Evolutionary conservation across 2,329 filamentous ascomycete species (phyloP).

Genomic region (Colletotrichum gloeosporioides): DNA sequence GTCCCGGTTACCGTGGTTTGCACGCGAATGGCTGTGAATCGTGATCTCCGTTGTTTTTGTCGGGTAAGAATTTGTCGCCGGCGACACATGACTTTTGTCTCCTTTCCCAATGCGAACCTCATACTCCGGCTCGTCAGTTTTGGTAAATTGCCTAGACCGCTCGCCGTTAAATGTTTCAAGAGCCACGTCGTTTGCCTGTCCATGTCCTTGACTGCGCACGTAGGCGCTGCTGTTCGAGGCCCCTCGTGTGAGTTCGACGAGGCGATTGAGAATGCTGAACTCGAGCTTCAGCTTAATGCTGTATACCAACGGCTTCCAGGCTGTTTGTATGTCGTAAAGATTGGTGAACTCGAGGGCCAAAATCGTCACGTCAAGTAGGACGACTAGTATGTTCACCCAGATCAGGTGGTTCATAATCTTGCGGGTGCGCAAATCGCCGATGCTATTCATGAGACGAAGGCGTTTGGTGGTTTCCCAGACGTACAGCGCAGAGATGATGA

Average conservation of each 20-base stretch:
- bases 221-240: background rate
- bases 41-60: background rate
- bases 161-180: background rate
- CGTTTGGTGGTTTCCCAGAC: conserved; percentile 57
- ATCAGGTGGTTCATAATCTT: conserved; percentile 47
- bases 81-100: background rate
- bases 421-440: conserved; percentile 20
- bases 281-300: conserved; percentile 42
- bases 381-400: conserved; percentile 49
- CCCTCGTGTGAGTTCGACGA: conserved; percentile 32
- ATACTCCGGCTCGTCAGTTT: background rate
- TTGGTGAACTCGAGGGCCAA: conserved; percentile 36
- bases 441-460: conserved; percentile 2
- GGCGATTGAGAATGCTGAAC: conserved; percentile 37
- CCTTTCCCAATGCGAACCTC: background rate
- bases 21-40: background rate
- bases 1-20: background rate
- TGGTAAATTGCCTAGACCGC: background rate
- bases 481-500: conserved; percentile 57
- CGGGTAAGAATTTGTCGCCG: background rate
- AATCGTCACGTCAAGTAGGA: conserved; percentile 47
- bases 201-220: background rate
- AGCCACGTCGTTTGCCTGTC: background rate
- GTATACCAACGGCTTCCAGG: conserved; percentile 38
- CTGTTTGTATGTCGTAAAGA: conserved; percentile 37